Evolutionary conservation across 192 early-diverging fungal genomes (phyloP), one percentile per base, ranked within the genome.

Genomic region (Backusella tuberculispora): DNA sequence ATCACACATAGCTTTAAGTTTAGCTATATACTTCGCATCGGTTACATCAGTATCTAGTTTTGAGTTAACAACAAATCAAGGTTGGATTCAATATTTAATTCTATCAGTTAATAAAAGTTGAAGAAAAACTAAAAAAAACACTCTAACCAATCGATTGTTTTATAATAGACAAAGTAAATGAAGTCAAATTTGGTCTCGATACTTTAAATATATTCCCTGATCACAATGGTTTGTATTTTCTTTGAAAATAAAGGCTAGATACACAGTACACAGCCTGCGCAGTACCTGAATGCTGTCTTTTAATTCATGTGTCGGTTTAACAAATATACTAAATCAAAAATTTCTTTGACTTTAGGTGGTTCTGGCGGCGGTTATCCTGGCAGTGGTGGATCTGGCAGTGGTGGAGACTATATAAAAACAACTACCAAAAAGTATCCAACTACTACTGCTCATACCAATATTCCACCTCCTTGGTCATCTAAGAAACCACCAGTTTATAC

Each of bases 201-300:
- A 19, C 50, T 53, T 53, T 53, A 53, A 53, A 53, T 53, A 19
- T 53, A 53, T 53, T 53, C 17, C 48, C 48, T 19, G 48, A 53
- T 53, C n/a, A 43, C 0, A 43, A 43, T 43, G 42, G 42, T 43
- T 43, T 43, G 42, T 43, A 43, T 10, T 43, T 43, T 4, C 10
- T 43, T 9, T 9, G 10, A 43, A 43, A 43, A 43, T 9, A 43
- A 43, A 43, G 42, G 15, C 17, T 50, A n/a, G 6, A 50, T n/a
- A 50, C 0, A 50, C 29, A 34, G 29, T 34, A 34, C 29, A 34
- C 29, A 34, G 29, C 29, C 29, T 34, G 29, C 29, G 29, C 29
- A 34, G 29, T 34, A 19, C 17, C 47, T n/a, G 15, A 48, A 48
- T 14, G 46, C 10, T 43, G 6, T 43, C 10, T 43, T 43, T 43